Conservation (phyloP, 2,329 filamentous ascomycete genomes). For the Cordyceps militaris region DNA sequence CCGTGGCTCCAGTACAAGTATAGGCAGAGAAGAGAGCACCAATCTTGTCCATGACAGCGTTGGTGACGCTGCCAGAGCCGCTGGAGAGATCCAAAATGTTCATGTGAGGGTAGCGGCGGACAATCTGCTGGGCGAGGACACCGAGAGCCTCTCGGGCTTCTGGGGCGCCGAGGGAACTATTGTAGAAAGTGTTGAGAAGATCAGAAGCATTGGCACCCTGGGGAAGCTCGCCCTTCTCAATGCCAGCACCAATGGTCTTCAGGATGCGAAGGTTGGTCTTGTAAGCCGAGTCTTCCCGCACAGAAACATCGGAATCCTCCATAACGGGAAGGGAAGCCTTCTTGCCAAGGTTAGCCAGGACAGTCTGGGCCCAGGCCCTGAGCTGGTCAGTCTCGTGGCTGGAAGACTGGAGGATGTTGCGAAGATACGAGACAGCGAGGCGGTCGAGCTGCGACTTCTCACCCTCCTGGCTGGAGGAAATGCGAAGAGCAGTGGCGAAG, state of each 20-base stretch:
- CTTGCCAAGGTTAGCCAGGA: constrained; percentile 7
- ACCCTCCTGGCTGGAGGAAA: constrained; percentile 3
- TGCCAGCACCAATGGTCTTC: constrained; percentile 5
- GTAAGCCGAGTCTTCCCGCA: constrained; percentile 4
- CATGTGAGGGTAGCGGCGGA: constrained; percentile 14
- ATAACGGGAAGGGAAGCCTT: constrained; percentile 3
- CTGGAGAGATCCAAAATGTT: constrained; percentile 12
- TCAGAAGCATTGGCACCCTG: not conserved
- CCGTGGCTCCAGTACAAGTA: constrained; percentile 12
- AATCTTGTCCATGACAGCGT: constrained; percentile 9
- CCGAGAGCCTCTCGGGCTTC: constrained; percentile 8
- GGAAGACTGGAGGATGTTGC: constrained; percentile 10
- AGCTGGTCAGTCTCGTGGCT: constrained; percentile 11
- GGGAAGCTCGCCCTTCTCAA: constrained; percentile 9
- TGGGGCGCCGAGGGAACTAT: constrained; percentile 4
- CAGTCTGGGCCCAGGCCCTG: constrained; percentile 11
- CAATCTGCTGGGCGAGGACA: constrained; percentile 11
- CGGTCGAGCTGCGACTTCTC: constrained; percentile 12
- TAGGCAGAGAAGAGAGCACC: constrained; percentile 11
- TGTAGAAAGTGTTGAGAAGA: constrained; percentile 12
- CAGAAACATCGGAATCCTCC: not conserved
- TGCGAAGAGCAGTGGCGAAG: constrained; percentile 6
- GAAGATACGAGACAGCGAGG: constrained; percentile 9
- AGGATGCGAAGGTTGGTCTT: constrained; percentile 7
- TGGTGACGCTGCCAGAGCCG: constrained; percentile 12